phyloP scores from a whole-genome alignment of 169 alveolate species.

The Nephromyces sp. region DNA sequence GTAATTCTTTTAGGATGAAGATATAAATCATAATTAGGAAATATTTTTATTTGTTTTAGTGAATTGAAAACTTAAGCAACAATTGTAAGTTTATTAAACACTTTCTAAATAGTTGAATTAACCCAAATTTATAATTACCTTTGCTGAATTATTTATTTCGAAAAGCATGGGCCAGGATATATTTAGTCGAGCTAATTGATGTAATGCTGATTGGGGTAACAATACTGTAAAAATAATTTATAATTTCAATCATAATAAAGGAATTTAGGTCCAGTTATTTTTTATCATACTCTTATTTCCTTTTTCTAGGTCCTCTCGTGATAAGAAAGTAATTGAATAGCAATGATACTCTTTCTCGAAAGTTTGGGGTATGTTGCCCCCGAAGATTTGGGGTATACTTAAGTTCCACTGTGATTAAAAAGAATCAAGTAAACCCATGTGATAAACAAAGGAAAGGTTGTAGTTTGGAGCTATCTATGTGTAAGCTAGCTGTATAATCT shows the following conservation, averaged over 20 bases:
- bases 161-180: slow-evolving; percentile 65
- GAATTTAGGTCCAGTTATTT: not conserved
- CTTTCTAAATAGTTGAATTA: not conserved
- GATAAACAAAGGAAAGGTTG: too few species aligned
- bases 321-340: slow-evolving; percentile 51
- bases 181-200: slow-evolving; percentile 53
- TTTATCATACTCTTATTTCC: slow-evolving; percentile 39
- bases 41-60: not conserved
- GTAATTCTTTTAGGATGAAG: not conserved
- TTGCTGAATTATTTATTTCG: slow-evolving; percentile 24
- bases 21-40: not conserved
- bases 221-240: slow-evolving; percentile 16
- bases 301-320: slow-evolving; percentile 57
- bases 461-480: too few species aligned
- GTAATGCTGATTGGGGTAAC: slow-evolving; percentile 61
- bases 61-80: not conserved
- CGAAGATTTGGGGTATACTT: too few species aligned
- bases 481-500: too few species aligned
- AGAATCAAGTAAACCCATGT: too few species aligned
- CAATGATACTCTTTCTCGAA: slow-evolving; percentile 19
- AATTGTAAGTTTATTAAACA: not conserved
- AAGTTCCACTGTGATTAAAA: too few species aligned
- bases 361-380: too few species aligned
- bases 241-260: not conserved
- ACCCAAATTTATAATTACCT: not conserved